These are phyloP conservation scores for Chlorociboria aeruginascens DNA, from an alignment of 495 filamentous ascomycete species.

Conservation along the genomic window DNA sequence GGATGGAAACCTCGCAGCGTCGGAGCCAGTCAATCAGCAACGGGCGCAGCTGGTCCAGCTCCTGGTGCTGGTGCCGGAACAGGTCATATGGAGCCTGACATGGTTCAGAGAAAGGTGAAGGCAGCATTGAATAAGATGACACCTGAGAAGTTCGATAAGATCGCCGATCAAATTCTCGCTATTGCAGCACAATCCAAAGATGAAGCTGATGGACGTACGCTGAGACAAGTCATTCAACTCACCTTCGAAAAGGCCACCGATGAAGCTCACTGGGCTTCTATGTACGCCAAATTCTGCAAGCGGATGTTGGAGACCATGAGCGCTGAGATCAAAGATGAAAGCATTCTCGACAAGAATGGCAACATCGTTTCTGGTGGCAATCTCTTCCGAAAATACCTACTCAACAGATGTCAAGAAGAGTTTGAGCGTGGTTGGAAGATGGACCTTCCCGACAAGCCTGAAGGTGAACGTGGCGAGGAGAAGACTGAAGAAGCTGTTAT, in stretches of 20 bases:
- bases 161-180: conserved; percentile 73
- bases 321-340: conserved; percentile 88
- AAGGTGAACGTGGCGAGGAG: conserved; percentile 44
- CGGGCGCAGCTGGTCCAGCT: conserved; percentile 36
- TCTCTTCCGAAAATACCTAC: conserved; percentile 94
- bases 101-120: conserved; percentile 98
- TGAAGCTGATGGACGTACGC: conserved; percentile 84
- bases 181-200: conserved; percentile 93
- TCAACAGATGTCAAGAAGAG: conserved; percentile 97
- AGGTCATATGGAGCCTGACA: conserved; percentile 68
- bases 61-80: conserved; percentile 33
- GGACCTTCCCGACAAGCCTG: conserved; percentile 69
- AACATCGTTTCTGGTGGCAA: conserved; percentile 83
- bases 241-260: conserved; percentile 99
- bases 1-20: conserved; percentile 90
- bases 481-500: conserved; percentile 58
- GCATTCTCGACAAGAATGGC: conserved; percentile 72
- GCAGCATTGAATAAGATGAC: conserved; percentile 99
- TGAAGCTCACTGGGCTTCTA: conserved; percentile 96
- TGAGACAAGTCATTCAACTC: conserved; percentile 95
- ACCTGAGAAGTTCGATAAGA: conserved; percentile 95
- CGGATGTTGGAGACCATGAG: conserved; percentile 95
- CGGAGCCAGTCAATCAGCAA: conserved; percentile 23
- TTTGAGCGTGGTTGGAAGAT: conserved; percentile 98
- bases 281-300: conserved; percentile 99